A percentile compares a stretch with the other conserved stretches of the same genome.
phyloP scores from a whole-genome alignment of 257 asterid genomes.

The Plantago ovata region DNA sequence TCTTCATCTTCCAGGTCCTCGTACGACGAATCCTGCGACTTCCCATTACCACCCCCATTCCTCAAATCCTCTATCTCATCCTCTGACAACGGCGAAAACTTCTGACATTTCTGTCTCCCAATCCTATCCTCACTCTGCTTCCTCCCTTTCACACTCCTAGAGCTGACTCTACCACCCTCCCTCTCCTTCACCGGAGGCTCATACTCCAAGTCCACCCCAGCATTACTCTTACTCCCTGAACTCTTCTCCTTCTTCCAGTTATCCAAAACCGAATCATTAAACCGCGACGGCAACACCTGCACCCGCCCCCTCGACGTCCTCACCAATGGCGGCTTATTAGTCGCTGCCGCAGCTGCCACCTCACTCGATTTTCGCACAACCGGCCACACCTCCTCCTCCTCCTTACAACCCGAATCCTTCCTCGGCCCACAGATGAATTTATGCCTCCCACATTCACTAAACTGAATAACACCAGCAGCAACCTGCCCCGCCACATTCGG shows the following conservation, averaged over 20 bases:
- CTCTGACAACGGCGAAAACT: conserved; percentile 54
- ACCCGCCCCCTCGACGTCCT: conserved; percentile 96
- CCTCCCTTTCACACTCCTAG: conserved; percentile 33
- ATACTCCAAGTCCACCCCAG: conserved; percentile 47
- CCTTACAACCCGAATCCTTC: not conserved
- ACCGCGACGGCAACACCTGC: conserved; percentile 92
- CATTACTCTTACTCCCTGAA: not conserved
- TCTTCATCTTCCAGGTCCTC: conserved; percentile 44
- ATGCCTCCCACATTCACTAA: conserved; percentile 44
- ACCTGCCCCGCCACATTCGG: conserved; percentile 68
- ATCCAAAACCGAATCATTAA: conserved; percentile 83
- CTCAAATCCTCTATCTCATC: conserved; percentile 59
- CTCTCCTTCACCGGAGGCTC: conserved; percentile 36
- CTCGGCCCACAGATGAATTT: conserved; percentile 31
- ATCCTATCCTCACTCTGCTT: conserved; percentile 32
- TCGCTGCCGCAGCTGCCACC: conserved; percentile 17
- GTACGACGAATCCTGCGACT: conserved; percentile 22
- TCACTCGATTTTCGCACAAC: conserved; percentile 8
- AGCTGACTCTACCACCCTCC: conserved; percentile 27
- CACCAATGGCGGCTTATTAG: conserved; percentile 66
- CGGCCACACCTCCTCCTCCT: conserved; percentile 24
- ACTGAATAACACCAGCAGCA: conserved; percentile 65
- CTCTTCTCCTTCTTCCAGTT: conserved; percentile 90
- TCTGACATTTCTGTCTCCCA: conserved; percentile 31
- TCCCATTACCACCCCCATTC: conserved; percentile 31